Conservation (phyloP, 2,329 filamentous ascomycete genomes). For the Colletotrichum sp. region DNA sequence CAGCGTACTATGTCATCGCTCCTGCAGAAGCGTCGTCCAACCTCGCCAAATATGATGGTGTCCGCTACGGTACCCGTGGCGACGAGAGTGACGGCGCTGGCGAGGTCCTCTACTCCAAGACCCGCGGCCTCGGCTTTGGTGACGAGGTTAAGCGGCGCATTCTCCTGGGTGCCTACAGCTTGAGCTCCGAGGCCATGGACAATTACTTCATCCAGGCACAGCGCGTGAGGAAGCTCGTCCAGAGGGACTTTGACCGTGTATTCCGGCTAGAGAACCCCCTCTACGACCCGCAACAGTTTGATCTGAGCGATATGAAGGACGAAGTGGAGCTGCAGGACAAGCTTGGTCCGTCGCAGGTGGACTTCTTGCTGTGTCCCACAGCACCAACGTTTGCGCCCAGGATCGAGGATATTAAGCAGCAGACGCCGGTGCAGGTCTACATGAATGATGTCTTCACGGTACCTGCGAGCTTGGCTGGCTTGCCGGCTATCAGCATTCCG, state of each 20-base stretch:
- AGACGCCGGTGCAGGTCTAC: conserved; percentile 75
- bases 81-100: conserved; percentile 57
- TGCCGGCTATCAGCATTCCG: conserved; percentile 88
- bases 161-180: conserved; percentile 84
- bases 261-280: conserved; percentile 77
- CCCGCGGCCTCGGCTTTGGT: conserved; percentile 78
- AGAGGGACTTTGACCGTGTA: conserved; percentile 82
- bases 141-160: conserved; percentile 87
- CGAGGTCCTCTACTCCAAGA: conserved; percentile 76
- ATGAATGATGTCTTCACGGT: conserved; percentile 97
- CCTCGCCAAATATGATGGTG: conserved; percentile 93
- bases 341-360: conserved; percentile 69
- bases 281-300: conserved; percentile 54
- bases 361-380: conserved; percentile 88
- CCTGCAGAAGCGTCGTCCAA: conserved; percentile 96
- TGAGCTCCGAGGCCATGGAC: conserved; percentile 89
- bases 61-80: conserved; percentile 80
- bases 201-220: conserved; percentile 98
- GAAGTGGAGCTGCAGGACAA: conserved; percentile 57
- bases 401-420: conserved; percentile 60
- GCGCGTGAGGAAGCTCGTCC: conserved; percentile 81
- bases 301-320: conserved; percentile 66
- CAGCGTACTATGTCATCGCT: conserved; percentile 94
- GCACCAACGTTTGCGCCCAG: conserved; percentile 77
- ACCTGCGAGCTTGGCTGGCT: conserved; percentile 87